These are phyloP conservation scores for Rhodofomes roseus DNA, from an alignment of 1,284 basidiomycete species.

Conservation along the genomic window DNA sequence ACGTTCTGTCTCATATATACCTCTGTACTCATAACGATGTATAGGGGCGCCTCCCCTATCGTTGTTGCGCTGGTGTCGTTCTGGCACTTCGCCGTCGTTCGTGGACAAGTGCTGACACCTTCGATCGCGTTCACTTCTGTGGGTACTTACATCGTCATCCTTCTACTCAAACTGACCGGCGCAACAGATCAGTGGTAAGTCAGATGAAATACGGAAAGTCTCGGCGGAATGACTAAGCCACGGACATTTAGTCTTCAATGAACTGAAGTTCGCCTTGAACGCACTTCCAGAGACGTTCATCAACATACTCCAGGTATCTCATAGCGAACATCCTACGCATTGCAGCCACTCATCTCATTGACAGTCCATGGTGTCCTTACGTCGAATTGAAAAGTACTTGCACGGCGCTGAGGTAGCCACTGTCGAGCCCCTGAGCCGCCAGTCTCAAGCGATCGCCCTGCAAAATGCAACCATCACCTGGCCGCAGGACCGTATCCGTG, in stretches of 20 bases:
- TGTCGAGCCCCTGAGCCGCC: conserved; percentile 54
- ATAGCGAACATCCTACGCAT: background rate
- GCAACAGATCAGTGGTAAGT: conserved; percentile 46
- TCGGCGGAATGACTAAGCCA: background rate
- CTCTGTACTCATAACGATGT: conserved; percentile 76
- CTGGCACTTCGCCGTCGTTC: conserved; percentile 79
- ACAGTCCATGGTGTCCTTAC: conserved; percentile 78
- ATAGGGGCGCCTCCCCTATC: conserved; percentile 71
- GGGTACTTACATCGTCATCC: conserved; percentile 2
- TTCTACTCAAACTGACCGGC: background rate
- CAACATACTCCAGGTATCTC: conserved; percentile 70
- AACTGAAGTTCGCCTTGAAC: conserved; percentile 82
- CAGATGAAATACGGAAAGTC: background rate
- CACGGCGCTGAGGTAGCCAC: conserved; percentile 64
- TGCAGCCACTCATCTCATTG: background rate
- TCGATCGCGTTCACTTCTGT: conserved; percentile 86
- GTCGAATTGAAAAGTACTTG: conserved; percentile 90
- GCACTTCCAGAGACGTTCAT: conserved; percentile 90
- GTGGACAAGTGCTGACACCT: conserved; percentile 70
- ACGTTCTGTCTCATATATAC: conserved; percentile 56
- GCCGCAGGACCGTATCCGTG: conserved; percentile 68
- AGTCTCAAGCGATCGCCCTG: conserved; percentile 63
- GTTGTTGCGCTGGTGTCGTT: conserved; percentile 76
- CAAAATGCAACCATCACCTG: conserved; percentile 87
- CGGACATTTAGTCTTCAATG: conserved; percentile 65